phyloP scores from a whole-genome alignment of 805 yeast genomes.

The Metschnikowia picachoensis region DNA sequence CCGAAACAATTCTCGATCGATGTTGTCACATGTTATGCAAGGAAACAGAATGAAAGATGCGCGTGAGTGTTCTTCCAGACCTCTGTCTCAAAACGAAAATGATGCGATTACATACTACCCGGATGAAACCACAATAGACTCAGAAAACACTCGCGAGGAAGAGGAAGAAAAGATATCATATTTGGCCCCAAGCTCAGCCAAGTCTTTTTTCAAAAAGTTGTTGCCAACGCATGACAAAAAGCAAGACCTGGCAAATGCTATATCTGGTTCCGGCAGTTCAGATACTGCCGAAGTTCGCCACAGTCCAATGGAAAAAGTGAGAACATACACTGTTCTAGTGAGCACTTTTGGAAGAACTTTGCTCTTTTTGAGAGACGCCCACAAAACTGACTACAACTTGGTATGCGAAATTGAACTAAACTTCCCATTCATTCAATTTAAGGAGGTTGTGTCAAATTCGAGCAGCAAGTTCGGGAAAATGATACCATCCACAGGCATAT shows the following conservation, averaged over 20 bases:
- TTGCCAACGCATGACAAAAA: slow-evolving; percentile 18
- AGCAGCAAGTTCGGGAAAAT: slow-evolving; percentile 28
- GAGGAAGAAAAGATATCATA: slow-evolving; percentile 11
- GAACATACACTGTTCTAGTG: slow-evolving; percentile 50
- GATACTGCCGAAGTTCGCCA: slow-evolving; percentile 4
- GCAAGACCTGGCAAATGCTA: slow-evolving; percentile 6
- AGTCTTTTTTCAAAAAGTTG: slow-evolving; percentile 22
- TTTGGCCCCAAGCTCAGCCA: slow-evolving; percentile 9
- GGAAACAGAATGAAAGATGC: slow-evolving; percentile 21
- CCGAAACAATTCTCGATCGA: slow-evolving; percentile 20
- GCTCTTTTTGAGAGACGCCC: slow-evolving; percentile 44
- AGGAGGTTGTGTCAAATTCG: slow-evolving; percentile 48
- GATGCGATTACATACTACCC: slow-evolving; percentile 14
- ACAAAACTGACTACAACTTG: slow-evolving; percentile 40
- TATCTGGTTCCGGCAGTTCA: not conserved
- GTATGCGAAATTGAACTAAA: slow-evolving; percentile 52
- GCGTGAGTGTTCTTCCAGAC: slow-evolving; percentile 3
- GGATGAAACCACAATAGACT: slow-evolving; percentile 1
- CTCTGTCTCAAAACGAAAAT: slow-evolving; percentile 7
- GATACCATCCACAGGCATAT: slow-evolving; percentile 41
- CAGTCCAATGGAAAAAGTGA: slow-evolving; percentile 31
- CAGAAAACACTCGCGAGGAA: slow-evolving; percentile 5
- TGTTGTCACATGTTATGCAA: slow-evolving; percentile 38
- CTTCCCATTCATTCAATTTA: slow-evolving; percentile 50
- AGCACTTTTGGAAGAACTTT: slow-evolving; percentile 64